Conservation (phyloP, 2,329 filamentous ascomycete genomes). For the Rutstroemia sydowiana region DNA sequence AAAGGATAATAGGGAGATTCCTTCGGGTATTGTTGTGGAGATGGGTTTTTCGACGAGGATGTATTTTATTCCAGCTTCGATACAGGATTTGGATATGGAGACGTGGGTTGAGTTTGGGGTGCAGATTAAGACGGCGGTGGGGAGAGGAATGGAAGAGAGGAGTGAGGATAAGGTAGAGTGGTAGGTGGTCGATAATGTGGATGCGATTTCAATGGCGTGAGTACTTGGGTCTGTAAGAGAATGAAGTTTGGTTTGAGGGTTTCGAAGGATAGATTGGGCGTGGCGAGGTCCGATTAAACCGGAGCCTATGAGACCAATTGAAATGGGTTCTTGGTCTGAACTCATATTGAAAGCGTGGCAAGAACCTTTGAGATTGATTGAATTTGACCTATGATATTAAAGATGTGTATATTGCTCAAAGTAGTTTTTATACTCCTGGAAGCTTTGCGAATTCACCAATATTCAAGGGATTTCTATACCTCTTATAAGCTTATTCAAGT, state of each 20-base stretch:
- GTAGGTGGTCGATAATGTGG: conserved; percentile 32
- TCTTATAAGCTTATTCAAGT: too few relatives aligned
- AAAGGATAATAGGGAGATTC: conserved; percentile 27
- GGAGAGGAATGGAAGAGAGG: conserved; percentile 34
- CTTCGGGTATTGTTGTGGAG: conserved; percentile 36
- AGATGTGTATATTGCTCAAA: background rate
- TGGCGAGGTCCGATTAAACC: conserved; percentile 45
- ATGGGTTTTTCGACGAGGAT: conserved; percentile 53
- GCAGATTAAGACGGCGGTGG: conserved; percentile 41
- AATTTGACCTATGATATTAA: background rate
- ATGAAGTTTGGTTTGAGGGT: conserved; percentile 33
- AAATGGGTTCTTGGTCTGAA: conserved; percentile 9
- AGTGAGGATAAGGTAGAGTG: conserved; percentile 38
- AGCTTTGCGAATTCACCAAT: too few relatives aligned
- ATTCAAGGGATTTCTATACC: too few relatives aligned
- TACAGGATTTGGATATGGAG: conserved; percentile 41
- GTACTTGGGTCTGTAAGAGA: conserved; percentile 42
- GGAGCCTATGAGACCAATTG: conserved; percentile 40
- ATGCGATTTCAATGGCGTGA: conserved; percentile 31
- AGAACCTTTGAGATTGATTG: background rate
- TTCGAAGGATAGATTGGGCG: conserved; percentile 36
- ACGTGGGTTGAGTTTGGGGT: background rate
- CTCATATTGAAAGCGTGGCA: background rate
- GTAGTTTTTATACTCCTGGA: too few relatives aligned
- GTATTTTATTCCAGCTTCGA: conserved; percentile 39